Base-by-base conservation (phyloP, 495 filamentous ascomycete species). In the Podospora bellae-mahoneyi region DNA sequence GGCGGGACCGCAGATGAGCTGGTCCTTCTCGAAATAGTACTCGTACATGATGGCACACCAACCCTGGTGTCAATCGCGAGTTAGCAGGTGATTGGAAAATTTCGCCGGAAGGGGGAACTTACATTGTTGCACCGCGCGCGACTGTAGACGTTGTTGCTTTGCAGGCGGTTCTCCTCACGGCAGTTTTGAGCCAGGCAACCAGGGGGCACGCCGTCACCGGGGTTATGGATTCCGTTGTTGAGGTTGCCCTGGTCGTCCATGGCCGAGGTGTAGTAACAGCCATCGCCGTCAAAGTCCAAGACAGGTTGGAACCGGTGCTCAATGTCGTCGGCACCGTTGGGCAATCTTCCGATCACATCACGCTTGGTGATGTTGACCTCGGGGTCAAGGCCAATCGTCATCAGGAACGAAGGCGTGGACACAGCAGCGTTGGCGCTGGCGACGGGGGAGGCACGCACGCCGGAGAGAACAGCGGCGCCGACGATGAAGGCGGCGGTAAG, bases 11-110 rank as follows among this genome's bases (percentile, higher is more conserved):
- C 75, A 69, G 62, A 72, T 23, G 18, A 54, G 20, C 64, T 66
- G 65, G 67, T 79, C 76, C 67, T 79, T 79, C 68, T 79, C 77
- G 48, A 78, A 79, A 69, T 75, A 79, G 60, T 78, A 77, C 59
- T 76, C 74, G 67, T 79, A 79, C 64, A 78, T 62, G 67, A 64
- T 63, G 27, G 67, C 67, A 26, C 67, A 69, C 62, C 62, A 65
- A 2, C 72, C 30, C 30, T 32, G 7, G 7, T 32, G 30, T 5
- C 30, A 32, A 5, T 32, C 4, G 4, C 30, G 30, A 5, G 30
- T 32, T 32, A 32, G 30, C 30, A 32, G 30, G 30, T 32, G 30
- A 32, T 32, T 32, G 30, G 30, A 32, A 32, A 32, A 7, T 0
- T 5, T 1, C 30, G 30, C 23, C 23, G 30, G 30, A 32, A 32